Percentiles rank a stretch among this genome's conserved stretches.
These are phyloP conservation scores for Circinella umbellata DNA, from an alignment of 371 early-diverging fungal species.

Conservation along the genomic window DNA sequence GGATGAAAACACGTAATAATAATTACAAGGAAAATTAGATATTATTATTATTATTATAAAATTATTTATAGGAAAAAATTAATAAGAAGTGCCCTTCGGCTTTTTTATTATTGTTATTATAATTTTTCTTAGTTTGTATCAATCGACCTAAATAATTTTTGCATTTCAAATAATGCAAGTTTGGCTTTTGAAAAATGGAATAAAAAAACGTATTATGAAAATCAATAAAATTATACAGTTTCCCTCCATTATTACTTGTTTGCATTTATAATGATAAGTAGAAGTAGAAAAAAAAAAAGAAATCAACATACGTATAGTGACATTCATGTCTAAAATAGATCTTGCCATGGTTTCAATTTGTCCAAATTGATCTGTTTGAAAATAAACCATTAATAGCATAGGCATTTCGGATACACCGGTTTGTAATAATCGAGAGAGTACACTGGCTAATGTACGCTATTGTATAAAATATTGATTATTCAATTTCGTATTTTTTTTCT, in stretches of 20 bases:
- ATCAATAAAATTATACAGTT: no score
- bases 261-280: no score
- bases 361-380: conserved; percentile 43
- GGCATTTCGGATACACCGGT: conserved; percentile 48
- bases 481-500: neutral
- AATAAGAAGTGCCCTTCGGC: neutral
- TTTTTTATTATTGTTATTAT: neutral
- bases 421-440: conserved; percentile 29
- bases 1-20: no score
- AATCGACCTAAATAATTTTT: conserved; percentile 36
- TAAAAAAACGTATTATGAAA: neutral
- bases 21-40: no score
- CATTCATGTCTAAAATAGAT: conserved; percentile 43
- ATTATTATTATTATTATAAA: neutral
- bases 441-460: conserved; percentile 30
- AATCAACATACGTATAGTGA: conserved; percentile 46
- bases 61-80: neutral
- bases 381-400: conserved; percentile 40
- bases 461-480: neutral
- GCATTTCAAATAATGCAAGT: conserved; percentile 53
- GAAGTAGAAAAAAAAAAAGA: neutral
- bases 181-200: conserved; percentile 29
- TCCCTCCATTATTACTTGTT: no score
- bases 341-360: conserved; percentile 44
- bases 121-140: conserved; percentile 8